A percentile compares a stretch with the other conserved stretches of the same genome.
phyloP scores from a whole-genome alignment of 257 asterid species.

The Nicotiana sylvestris region DNA sequence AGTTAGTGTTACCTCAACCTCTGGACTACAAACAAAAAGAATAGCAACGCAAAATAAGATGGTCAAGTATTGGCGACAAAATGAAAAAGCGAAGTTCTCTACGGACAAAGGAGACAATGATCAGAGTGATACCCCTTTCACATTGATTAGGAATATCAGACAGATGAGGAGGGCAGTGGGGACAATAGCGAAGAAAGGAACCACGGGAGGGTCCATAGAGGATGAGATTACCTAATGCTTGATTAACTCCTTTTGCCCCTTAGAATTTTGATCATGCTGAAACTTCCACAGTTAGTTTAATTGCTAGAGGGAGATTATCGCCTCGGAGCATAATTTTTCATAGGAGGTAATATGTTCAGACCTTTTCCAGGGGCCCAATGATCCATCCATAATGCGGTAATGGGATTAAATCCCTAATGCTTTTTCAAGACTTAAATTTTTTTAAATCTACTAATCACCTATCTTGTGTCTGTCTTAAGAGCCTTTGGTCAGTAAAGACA shows the following conservation, averaged over 20 bases:
- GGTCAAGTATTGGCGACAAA: background rate
- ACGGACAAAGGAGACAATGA: background rate
- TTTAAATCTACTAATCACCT: background rate
- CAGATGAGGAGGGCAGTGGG: background rate
- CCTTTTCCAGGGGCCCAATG: background rate
- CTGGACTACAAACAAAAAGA: background rate
- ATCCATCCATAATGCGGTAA: background rate
- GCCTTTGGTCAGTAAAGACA: background rate
- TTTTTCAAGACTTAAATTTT: background rate
- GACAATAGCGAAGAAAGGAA: background rate
- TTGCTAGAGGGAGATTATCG: background rate
- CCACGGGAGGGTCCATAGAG: background rate
- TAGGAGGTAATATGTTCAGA: background rate
- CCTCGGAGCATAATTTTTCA: background rate
- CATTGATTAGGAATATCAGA: background rate
- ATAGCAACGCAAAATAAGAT: background rate
- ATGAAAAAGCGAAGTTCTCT: background rate
- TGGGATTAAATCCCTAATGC: background rate
- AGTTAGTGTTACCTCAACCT: background rate
- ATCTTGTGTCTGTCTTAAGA: background rate
- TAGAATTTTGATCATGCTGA: background rate
- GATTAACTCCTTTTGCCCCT: background rate
- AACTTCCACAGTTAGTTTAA: background rate
- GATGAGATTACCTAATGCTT: background rate
- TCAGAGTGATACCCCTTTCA: background rate